Evolutionary conservation across 2,329 filamentous ascomycete species (phyloP), one percentile per base, ranked within the genome.

Genomic region (Hortaea werneckii): DNA sequence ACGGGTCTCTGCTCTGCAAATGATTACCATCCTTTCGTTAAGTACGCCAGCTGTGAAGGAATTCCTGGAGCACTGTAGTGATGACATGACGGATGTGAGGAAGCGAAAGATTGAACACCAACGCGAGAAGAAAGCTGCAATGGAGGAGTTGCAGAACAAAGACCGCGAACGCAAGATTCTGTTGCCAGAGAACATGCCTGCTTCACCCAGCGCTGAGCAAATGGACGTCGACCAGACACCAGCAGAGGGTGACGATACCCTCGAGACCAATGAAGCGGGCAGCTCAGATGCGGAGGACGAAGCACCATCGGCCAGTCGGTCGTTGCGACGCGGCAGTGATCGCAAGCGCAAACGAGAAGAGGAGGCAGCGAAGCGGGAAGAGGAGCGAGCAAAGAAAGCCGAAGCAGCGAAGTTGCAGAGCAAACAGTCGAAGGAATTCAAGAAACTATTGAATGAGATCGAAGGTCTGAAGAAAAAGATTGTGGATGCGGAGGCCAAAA

Each of bases 21-120:
- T 94, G 32, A 78, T 95, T 46, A 87, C 87, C 63, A 82, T 90
- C 72, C 73, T 96, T 50, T 89, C 86, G 1, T 76, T 89, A 46
- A 83, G 88, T 58, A 95, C 92, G 0, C 89, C 87, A 62, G 82
- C 85, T 2, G 78, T 96, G 54, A 82, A 90, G 44, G 82, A 80
- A 11, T 94, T 94, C 62, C 84, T 98, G 73, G 87, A 95, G 55
- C 83, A 90, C 51, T 94, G 89, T 67, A 87, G 85, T 53, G 86
- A 90, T 60, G 85, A 87, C 44, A 95, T 96, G 89, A 98, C 92
- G 1, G 80, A 82, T 45, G 87, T 94, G 60, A 82, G 92, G 42
- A 98, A 98, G 66, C 85, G 94, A 62, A 95, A 95, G 70, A 95
- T 95, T 50, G 87, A 94, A 54, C 84, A 81, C 67, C 90, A 96